Base-by-base conservation (phyloP, 2,329 filamentous ascomycete species). In the Apiospora pterosperma region DNA sequence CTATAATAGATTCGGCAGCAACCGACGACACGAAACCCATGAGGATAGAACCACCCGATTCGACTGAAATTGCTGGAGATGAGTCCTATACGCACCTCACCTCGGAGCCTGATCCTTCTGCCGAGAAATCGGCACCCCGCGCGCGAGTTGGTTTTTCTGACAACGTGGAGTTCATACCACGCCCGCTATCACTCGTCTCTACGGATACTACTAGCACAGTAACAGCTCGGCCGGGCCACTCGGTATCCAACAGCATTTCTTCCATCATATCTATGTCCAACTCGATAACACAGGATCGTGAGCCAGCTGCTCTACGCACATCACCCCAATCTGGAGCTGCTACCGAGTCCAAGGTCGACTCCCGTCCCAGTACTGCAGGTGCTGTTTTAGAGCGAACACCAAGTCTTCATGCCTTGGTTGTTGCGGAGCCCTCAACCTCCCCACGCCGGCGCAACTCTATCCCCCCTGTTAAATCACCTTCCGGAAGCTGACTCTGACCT, bases 61-160 rank as follows among this genome's bases (percentile, higher is more conserved):
- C 36, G 34, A 14, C 34, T 5, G 36, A 39, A 38, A 60, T 77
- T 65, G 28, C 68, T 69, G 12, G 66, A 67, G 23, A 28, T 62
- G 39, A 66, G 36, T 61, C 62, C 41, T 16, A 65, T 21, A 68
- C 73, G 71, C 64, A 74, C 62, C 64, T 74, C 75, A 66, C 61
- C 42, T 64, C 67, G 23, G 64, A 71, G 63, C 60, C 19, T 14
- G n/a, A 70, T 16, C 66, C 65, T 48, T 64, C 69, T 48, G 62
- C 76, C 76, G 58, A 75, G 73, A 76, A 77, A 62, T 66, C 77
- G 1, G 65, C 66, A 10, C 82, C 84, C 4, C 85, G 88, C 66
- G 85, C 88, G 48, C 84, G 91, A 14, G 93, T 97, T 58, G 92
- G 91, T 0, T 97, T 97, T 73, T 93, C 92, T 1, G 93, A 96